Evolutionary conservation across 768 basidiomycete genomes (phyloP).

Genomic region (Boletus vermiculosoides): DNA sequence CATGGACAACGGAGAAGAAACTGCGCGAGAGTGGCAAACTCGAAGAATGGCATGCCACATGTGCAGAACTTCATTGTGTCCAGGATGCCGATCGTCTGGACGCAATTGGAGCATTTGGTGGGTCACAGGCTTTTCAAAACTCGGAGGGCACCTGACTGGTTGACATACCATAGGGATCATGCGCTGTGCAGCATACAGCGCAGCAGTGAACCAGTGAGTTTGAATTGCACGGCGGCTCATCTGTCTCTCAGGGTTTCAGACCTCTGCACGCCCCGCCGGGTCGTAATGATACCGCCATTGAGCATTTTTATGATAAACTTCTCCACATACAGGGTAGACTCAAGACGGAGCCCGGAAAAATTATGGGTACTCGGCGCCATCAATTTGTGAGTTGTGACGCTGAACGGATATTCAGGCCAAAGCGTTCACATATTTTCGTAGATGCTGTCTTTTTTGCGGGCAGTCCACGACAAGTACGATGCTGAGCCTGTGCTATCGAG

Average conservation of each 20-base stretch:
- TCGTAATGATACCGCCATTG: slow-evolving; percentile 60
- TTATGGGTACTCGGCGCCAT: slow-evolving; percentile 70
- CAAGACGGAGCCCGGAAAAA: slow-evolving; percentile 72
- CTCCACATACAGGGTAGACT: slow-evolving; percentile 69
- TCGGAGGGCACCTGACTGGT: background rate
- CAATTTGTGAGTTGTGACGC: slow-evolving; percentile 49
- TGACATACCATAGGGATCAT: slow-evolving; percentile 46
- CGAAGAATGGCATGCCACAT: slow-evolving; percentile 66
- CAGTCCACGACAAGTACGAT: slow-evolving; percentile 55
- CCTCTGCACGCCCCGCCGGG: slow-evolving; percentile 46
- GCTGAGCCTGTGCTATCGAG: background rate
- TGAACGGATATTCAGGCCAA: background rate
- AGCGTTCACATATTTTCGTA: slow-evolving; percentile 29
- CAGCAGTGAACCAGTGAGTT: slow-evolving; percentile 48
- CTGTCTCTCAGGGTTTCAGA: slow-evolving; percentile 22
- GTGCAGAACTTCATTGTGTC: slow-evolving; percentile 76
- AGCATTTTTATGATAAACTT: slow-evolving; percentile 87
- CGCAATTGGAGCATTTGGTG: slow-evolving; percentile 80
- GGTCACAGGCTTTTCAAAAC: background rate
- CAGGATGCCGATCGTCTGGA: slow-evolving; percentile 80
- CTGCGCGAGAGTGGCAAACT: slow-evolving; percentile 53
- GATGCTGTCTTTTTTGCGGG: slow-evolving; percentile 63
- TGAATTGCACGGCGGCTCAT: background rate
- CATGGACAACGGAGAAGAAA: slow-evolving; percentile 82
- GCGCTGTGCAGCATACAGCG: slow-evolving; percentile 67